A percentile compares a stretch with the other conserved stretches of the same genome.
Conservation (phyloP, 2,329 filamentous ascomycete species). For the Fusarium sororula region DNA sequence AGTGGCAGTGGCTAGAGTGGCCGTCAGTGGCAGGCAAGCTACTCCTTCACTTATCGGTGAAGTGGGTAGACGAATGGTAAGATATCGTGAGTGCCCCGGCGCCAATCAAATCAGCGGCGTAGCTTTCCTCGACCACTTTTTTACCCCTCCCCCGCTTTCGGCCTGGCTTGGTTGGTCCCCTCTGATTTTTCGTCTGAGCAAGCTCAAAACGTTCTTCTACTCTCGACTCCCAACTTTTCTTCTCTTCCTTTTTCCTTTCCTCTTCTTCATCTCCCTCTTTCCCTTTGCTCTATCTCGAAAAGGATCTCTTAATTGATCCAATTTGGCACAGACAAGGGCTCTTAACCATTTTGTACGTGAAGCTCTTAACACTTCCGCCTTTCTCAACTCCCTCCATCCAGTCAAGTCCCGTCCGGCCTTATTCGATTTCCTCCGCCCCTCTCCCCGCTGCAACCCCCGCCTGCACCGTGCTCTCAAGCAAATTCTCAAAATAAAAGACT, state of each 20-base stretch:
- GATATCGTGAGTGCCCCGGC: background rate
- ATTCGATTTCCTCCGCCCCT: slow-evolving; percentile 28
- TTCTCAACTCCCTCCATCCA: background rate
- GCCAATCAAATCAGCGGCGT: slow-evolving; percentile 28
- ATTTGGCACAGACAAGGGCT: slow-evolving; percentile 43
- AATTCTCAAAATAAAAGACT: slow-evolving; percentile 14
- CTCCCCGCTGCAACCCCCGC: slow-evolving; percentile 41
- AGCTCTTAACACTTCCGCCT: background rate
- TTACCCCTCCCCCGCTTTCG: slow-evolving; percentile 51
- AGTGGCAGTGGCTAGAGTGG: background rate
- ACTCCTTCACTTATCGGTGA: background rate
- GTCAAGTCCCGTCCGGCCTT: background rate
- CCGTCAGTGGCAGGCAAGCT: background rate
- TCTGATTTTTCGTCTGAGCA: slow-evolving; percentile 38
- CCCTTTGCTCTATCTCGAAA: slow-evolving; percentile 37
- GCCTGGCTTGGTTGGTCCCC: slow-evolving; percentile 36
- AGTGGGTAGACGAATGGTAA: background rate
- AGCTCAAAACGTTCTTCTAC: slow-evolving; percentile 31
- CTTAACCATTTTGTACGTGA: slow-evolving; percentile 38
- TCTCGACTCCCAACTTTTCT: slow-evolving; percentile 34
- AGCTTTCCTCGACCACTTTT: slow-evolving; percentile 24
- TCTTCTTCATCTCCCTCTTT: slow-evolving; percentile 32
- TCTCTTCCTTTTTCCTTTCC: slow-evolving; percentile 33
- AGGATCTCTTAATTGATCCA: slow-evolving; percentile 42
- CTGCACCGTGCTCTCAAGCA: slow-evolving; percentile 30